These are phyloP conservation scores for Colletotrichum liriopes DNA, from an alignment of 2,329 filamentous ascomycete genomes.

Conservation along the genomic window DNA sequence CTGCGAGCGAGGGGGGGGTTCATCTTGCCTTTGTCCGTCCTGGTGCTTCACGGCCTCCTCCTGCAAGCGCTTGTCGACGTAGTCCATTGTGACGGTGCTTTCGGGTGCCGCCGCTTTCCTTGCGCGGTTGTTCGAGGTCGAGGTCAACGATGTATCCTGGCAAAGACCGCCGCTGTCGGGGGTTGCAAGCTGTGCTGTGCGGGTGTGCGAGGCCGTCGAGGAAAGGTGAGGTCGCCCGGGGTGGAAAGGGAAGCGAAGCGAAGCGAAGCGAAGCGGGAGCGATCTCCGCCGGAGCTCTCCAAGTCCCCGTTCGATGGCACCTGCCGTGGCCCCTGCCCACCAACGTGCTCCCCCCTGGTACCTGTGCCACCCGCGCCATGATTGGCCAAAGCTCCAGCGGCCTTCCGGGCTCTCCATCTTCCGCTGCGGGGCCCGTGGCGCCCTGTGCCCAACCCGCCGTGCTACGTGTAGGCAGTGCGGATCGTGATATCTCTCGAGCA, in stretches of 20 bases:
- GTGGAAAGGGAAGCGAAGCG: no score
- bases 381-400: not conserved
- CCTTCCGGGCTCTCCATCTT: not conserved
- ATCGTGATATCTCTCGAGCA: no score
- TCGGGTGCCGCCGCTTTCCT: not conserved
- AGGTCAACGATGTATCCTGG: not conserved
- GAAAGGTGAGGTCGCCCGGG: no score
- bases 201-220: not conserved
- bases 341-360: not conserved
- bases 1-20: not conserved
- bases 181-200: not conserved
- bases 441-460: no score
- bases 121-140: not conserved
- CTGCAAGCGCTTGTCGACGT: slow-evolving; percentile 70
- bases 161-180: not conserved
- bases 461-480: no score
- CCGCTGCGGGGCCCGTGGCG: not conserved
- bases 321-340: slow-evolving; percentile 10
- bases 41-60: slow-evolving; percentile 66
- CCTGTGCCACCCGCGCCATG: not conserved
- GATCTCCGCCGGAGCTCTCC: slow-evolving; percentile 34
- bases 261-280: not conserved
- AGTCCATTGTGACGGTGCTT: slow-evolving; percentile 62
- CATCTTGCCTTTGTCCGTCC: slow-evolving; percentile 51
- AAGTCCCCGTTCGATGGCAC: slow-evolving; percentile 24